Evolutionary conservation across 164 flowering plant genomes (phyloP).

Genomic region (Stephania cephalantha): DNA sequence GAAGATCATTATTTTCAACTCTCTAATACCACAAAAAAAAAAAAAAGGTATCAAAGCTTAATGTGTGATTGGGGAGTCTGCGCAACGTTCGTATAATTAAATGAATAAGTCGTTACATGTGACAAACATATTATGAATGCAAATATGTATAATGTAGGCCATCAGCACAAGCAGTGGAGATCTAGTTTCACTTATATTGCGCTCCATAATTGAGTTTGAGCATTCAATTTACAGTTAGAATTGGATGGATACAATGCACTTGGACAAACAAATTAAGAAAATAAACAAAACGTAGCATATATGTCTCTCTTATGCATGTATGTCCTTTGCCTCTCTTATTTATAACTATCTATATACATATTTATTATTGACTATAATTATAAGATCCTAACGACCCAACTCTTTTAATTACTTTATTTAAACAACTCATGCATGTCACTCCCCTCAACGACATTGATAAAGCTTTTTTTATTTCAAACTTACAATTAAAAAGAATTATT

Average conservation of each 20-base stretch:
- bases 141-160: background rate
- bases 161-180: too few relatives aligned
- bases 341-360: too few relatives aligned
- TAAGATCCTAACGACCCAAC: background rate
- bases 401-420: background rate
- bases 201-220: too few relatives aligned
- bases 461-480: background rate
- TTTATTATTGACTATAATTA: background rate
- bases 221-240: background rate
- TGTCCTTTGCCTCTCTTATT: constrained; percentile 3
- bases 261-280: background rate
- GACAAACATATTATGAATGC: constrained; percentile 10
- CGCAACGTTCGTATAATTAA: background rate
- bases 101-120: constrained; percentile 20
- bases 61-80: background rate
- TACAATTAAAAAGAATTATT: too few relatives aligned
- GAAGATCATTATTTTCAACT: background rate
- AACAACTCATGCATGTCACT: background rate
- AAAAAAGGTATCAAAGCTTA: background rate
- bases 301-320: constrained; percentile 13
- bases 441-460: background rate
- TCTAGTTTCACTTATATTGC: too few relatives aligned
- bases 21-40: background rate
- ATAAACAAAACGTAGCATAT: background rate
- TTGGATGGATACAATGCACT: constrained; percentile 17